phyloP scores from a whole-genome alignment of 1,284 basidiomycete genomes.

The Ustilago curta region DNA sequence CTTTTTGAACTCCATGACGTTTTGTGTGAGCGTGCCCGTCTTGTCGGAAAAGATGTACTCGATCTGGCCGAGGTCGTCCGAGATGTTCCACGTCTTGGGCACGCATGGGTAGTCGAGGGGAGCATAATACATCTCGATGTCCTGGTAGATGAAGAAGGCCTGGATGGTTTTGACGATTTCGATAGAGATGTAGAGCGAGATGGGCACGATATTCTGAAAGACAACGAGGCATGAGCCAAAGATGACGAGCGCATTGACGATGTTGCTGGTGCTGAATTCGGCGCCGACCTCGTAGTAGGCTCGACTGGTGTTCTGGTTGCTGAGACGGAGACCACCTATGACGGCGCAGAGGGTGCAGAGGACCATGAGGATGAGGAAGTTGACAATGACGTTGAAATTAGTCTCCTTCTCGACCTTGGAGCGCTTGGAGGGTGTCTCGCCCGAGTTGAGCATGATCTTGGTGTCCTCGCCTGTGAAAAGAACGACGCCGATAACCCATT shows the following conservation, averaged over 20 bases:
- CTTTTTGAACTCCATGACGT: conserved; percentile 96
- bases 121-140: conserved; percentile 95
- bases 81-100: conserved; percentile 98
- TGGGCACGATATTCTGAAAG: conserved; percentile 97
- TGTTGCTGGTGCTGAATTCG: conserved; percentile 70
- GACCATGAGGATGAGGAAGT: conserved; percentile 82
- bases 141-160: conserved; percentile 94
- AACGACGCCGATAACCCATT: conserved; percentile 93
- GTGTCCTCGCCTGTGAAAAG: conserved; percentile 94
- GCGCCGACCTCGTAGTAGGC: conserved; percentile 73
- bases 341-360: conserved; percentile 82
- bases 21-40: conserved; percentile 73
- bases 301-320: conserved; percentile 77
- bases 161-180: conserved; percentile 98
- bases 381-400: conserved; percentile 97
- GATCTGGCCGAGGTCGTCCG: conserved; percentile 96
- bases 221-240: conserved; percentile 82
- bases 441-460: conserved; percentile 97
- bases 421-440: conserved; percentile 82
- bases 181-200: conserved; percentile 96
- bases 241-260: conserved; percentile 85
- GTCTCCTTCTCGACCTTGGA: conserved; percentile 98
- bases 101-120: conserved; percentile 84
- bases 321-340: conserved; percentile 80
- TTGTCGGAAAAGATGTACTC: conserved; percentile 99